Conservation (phyloP, 2,329 filamentous ascomycete genomes). For the Diaporthe sp. region DNA sequence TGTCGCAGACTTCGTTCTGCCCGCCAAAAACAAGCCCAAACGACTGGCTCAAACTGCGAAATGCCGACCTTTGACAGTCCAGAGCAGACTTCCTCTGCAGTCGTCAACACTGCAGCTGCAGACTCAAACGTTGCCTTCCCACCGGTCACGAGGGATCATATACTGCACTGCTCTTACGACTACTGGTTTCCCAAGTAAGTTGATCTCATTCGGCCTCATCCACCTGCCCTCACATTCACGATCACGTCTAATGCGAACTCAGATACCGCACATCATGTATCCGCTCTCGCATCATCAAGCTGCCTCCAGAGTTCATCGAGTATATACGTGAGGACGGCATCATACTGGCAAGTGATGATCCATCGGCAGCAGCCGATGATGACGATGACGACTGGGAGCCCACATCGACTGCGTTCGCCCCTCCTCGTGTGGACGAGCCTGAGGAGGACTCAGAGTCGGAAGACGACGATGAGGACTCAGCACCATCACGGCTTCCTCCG, state of each 20-base stretch:
- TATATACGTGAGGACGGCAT: conserved; percentile 96
- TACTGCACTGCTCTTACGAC: conserved; percentile 94
- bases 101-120: conserved; percentile 33
- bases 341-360: conserved; percentile 77
- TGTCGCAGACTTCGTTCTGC: background rate
- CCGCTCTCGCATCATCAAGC: conserved; percentile 85
- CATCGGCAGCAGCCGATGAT: conserved; percentile 37
- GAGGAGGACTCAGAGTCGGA: conserved; percentile 57
- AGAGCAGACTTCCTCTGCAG: conserved; percentile 35
- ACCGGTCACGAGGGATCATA: conserved; percentile 85
- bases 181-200: conserved; percentile 83
- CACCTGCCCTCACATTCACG: background rate
- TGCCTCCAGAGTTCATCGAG: conserved; percentile 79
- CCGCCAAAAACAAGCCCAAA: background rate
- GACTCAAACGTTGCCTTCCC: conserved; percentile 73
- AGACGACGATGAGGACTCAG: conserved; percentile 66
- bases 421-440: conserved; percentile 51
- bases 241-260: conserved; percentile 33
- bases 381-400: conserved; percentile 68
- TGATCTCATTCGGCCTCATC: background rate
- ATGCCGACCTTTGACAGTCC: conserved; percentile 47
- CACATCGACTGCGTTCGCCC: conserved; percentile 43
- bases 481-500: conserved; percentile 55
- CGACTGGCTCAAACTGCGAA: background rate
- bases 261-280: conserved; percentile 85